A percentile compares a stretch with the other conserved stretches of the same genome.
phyloP scores from a whole-genome alignment of 2,329 filamentous ascomycete species.

The Microdochium trichocladiopsis region DNA sequence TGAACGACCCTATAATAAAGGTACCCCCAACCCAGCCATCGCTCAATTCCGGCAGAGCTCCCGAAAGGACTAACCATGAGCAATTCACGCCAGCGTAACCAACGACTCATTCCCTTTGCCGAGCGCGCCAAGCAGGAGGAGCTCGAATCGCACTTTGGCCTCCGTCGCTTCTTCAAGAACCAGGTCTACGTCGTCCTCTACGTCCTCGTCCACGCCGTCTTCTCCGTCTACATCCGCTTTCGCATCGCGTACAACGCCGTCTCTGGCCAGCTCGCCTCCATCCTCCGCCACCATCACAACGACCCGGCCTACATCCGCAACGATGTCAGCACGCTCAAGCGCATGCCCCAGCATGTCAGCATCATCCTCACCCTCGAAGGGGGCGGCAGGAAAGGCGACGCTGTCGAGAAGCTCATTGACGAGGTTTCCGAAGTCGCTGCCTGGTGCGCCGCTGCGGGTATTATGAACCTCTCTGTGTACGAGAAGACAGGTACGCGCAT shows the following conservation, averaged over 20 bases:
- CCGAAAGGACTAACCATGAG: background rate
- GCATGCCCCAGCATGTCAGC: slow-evolving; percentile 79
- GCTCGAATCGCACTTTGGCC: slow-evolving; percentile 38
- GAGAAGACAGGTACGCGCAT: slow-evolving; percentile 72
- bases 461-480: slow-evolving; percentile 83
- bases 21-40: background rate
- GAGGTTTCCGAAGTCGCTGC: slow-evolving; percentile 88
- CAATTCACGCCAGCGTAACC: background rate
- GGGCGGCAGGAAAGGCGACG: slow-evolving; percentile 61
- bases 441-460: slow-evolving; percentile 87
- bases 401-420: slow-evolving; percentile 77
- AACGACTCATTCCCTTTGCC: slow-evolving; percentile 4
- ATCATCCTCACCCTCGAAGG: slow-evolving; percentile 73
- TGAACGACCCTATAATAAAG: background rate
- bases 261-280: slow-evolving; percentile 67
- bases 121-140: slow-evolving; percentile 19
- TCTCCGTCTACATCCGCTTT: slow-evolving; percentile 80
- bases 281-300: slow-evolving; percentile 91
- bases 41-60: background rate
- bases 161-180: slow-evolving; percentile 53
- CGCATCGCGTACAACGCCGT: slow-evolving; percentile 75
- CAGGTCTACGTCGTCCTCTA: slow-evolving; percentile 63
- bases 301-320: slow-evolving; percentile 87
- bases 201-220: slow-evolving; percentile 68
- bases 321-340: slow-evolving; percentile 69